These are phyloP conservation scores for Lactarius indigo DNA, from an alignment of 768 basidiomycete species.

Conservation along the genomic window DNA sequence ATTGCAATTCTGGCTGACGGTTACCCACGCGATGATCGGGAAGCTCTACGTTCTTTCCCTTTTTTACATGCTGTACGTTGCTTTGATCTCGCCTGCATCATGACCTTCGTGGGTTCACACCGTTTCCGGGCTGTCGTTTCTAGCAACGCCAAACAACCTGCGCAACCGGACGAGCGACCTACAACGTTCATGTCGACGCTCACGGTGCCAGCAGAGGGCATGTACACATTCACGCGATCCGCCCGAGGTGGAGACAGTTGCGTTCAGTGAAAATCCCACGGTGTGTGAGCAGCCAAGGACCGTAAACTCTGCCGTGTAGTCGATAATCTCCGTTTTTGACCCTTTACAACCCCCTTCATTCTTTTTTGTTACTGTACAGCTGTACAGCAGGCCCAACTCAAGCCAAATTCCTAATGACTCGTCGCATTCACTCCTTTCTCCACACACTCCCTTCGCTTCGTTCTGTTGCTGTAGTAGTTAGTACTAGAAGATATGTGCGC, in stretches of 20 bases:
- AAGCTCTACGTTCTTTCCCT: slow-evolving; percentile 21
- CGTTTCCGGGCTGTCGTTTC: not conserved
- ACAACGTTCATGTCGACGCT: slow-evolving; percentile 4
- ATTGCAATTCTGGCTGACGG: not conserved
- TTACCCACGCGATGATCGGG: not conserved
- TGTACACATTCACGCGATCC: not conserved
- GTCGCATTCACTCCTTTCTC: not conserved
- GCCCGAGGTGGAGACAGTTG: not conserved
- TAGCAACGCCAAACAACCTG: not conserved
- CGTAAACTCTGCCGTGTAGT: not conserved
- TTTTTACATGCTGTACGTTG: slow-evolving; percentile 7
- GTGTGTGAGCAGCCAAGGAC: not conserved
- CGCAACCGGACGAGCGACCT: not conserved
- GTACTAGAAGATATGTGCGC: not conserved
- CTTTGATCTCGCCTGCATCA: not conserved
- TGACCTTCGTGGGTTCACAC: not conserved
- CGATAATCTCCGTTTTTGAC: not conserved
- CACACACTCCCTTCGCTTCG: not conserved
- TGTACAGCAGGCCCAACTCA: not conserved
- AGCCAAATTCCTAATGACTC: too few species aligned
- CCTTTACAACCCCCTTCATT: too few species aligned
- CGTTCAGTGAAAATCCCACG: not conserved
- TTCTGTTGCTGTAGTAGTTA: not conserved
- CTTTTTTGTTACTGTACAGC: not conserved
- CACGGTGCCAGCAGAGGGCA: not conserved